Percentiles rank a stretch among this genome's conserved stretches.
phyloP scores from a whole-genome alignment of 148 eudicot genomes.

The Vaccinium vitisidaea region DNA sequence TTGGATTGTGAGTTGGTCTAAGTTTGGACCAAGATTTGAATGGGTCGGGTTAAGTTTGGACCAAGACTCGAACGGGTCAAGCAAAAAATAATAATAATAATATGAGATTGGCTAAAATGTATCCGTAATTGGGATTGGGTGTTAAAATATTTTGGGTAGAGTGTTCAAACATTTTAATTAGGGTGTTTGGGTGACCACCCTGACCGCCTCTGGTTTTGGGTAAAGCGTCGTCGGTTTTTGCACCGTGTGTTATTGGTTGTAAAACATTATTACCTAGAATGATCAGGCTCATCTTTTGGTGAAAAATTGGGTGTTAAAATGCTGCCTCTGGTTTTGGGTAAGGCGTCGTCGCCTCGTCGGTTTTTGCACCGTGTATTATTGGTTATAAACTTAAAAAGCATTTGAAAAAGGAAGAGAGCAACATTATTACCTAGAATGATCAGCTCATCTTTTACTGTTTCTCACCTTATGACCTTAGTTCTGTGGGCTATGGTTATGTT shows the following conservation, averaged over 20 bases:
- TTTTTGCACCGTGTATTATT: background rate
- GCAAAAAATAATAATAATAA: no score
- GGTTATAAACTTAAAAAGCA: background rate
- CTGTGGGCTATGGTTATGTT: no score
- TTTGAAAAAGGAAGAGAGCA: background rate
- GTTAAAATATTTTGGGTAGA: background rate
- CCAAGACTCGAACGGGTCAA: no score
- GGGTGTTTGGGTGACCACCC: no score
- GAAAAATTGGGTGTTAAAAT: no score
- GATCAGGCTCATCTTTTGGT: slow-evolving; percentile 8
- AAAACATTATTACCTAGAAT: background rate
- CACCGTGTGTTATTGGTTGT: background rate
- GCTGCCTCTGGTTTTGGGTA: background rate
- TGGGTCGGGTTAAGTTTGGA: no score
- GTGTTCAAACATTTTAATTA: no score
- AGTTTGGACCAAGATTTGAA: no score
- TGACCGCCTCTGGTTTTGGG: background rate
- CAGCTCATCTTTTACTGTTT: background rate
- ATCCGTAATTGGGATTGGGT: no score
- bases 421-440: background rate
- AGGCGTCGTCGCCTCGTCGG: background rate
- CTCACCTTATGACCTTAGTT: no score
- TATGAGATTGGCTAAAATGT: no score
- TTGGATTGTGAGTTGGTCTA: no score
- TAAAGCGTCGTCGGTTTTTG: background rate